These are phyloP conservation scores for Phaffia rhodozyma DNA, from an alignment of 1,284 basidiomycete species.

Conservation along the genomic window DNA sequence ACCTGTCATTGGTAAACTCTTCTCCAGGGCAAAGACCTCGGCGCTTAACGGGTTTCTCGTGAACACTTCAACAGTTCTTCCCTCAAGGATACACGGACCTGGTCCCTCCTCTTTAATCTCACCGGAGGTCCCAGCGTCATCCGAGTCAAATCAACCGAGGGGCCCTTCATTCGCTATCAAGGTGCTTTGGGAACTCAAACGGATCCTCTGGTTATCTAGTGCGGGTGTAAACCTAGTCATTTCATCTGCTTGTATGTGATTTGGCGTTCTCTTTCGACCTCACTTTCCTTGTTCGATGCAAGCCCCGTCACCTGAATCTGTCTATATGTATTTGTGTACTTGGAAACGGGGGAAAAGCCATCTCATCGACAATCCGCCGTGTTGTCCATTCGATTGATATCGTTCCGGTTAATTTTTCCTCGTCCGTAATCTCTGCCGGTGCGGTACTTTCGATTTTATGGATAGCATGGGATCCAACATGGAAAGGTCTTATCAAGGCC, in stretches of 20 bases:
- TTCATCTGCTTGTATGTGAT: not conserved
- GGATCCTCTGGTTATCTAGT: not conserved
- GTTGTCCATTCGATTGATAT: not conserved
- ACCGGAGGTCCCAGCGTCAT: not conserved
- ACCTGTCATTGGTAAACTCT: constrained; percentile 21
- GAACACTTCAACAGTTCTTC: not conserved
- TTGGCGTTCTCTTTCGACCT: not conserved
- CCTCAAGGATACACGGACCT: not conserved
- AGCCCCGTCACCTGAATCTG: not conserved
- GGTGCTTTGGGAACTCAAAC: not conserved
- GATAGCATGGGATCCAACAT: constrained; percentile 32
- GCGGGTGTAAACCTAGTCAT: not conserved
- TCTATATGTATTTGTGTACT: no score
- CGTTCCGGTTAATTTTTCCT: not conserved
- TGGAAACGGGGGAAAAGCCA: not conserved
- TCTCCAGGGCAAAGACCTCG: constrained; percentile 15
- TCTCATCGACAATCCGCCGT: not conserved
- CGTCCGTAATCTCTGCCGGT: not conserved
- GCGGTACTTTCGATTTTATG: constrained; percentile 26
- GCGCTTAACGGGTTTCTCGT: constrained; percentile 6
- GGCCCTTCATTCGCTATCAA: not conserved
- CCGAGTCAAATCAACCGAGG: no score
- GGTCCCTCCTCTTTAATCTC: no score
- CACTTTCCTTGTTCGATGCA: not conserved
- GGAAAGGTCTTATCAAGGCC: constrained; percentile 15